Base-by-base conservation (phyloP, 768 basidiomycete genomes). In the Clitopilus passeckerianus region DNA sequence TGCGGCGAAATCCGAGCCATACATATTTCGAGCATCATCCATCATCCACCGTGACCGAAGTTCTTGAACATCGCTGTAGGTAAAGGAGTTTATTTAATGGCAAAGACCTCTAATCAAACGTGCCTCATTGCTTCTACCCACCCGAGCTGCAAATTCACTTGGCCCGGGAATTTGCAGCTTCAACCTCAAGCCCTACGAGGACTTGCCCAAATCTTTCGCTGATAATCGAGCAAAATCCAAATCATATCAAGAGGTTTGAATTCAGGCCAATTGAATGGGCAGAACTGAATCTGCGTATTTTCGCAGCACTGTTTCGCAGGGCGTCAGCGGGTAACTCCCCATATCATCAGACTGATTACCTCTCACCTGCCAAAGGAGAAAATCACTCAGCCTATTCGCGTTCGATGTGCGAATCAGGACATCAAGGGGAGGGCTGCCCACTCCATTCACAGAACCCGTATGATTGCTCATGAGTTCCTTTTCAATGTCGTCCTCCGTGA, bases 321-420 rank as follows among this genome's bases (percentile, higher is more conserved):
- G 56, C 7, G 59, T 56, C 15, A 22, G 27, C 20, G 5, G 52
- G 9, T 35, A 15, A 37, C 23, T 2, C 7, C 30, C 43, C 43
- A 34, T 33, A 15, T 7, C 15, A 15, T 37, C 22, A 12, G 9
- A 24, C 3, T 41, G 37, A 41, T n/a, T 41, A 15, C 37, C 5
- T 73, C 85, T 59, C 59, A 91, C 95, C 90, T 98, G 95, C 95
- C 95, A 98, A n/a, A 94, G 82, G 71, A 96, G 71, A 69, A 86
- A 98, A 65, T 95, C 92, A 66, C 90, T 93, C 27, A 96, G 73
- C 2, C 93, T 80, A 59, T 84, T 87, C 2, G 95, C 95, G 9
- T 93, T 92, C 53, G 91, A 93, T 0, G 94, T 96, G 54, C 95
- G 83, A 27, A 98, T 77, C 55, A 97, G 81, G 52, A 98, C 82